Base-by-base conservation (phyloP, 768 basidiomycete genomes). In the Cystobasidium onofrii region DNA sequence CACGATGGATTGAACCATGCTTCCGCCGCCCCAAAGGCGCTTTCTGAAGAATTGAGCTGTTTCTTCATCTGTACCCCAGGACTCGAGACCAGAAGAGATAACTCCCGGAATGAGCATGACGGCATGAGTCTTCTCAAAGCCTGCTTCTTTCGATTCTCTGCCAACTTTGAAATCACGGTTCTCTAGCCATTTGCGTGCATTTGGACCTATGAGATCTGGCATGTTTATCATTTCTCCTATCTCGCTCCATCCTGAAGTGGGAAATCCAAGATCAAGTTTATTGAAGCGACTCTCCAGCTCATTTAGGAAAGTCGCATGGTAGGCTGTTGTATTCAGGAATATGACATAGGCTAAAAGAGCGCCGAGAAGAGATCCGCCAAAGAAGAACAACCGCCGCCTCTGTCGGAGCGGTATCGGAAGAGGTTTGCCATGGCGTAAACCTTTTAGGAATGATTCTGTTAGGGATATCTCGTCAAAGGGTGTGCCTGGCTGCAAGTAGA, bases 1-100 rank as follows among this genome's bases (percentile, higher is more conserved):
- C 0, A 89, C 87, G 23, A 87, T 86, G 78, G 92, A 90, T 0
- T 90, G 87, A 44, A 94, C 55, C 50, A 57, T 57, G 31, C 74
- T 76, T 6, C 79, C 78, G 1, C 78, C 80, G 2, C 82, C 84
- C 85, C 85, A 86, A 43, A 85, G 77, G 7, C 91, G 89, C 81
- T 95, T 89, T n/a, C 94, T 87, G 80, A 99, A 98, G 83, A 92
- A 96, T 0, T 88, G 80, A 4, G 90, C 86, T 75, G 92, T 90
- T 73, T 91, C 90, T 0, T 88, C 87, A 4, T 87, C 84, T 0
- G 95, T 95, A 3, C 90, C 89, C 95, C 96, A 99, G 7, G 90
- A 92, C 79, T 97, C 94, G 73, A 97, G 83, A 3, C 90, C 88
- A 71, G 50, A 20, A n/a, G 60, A 50, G 2, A 76, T 64, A 66